Base-by-base conservation (phyloP, 2,329 filamentous ascomycete genomes). In the Basipetospora chlamydospora region DNA sequence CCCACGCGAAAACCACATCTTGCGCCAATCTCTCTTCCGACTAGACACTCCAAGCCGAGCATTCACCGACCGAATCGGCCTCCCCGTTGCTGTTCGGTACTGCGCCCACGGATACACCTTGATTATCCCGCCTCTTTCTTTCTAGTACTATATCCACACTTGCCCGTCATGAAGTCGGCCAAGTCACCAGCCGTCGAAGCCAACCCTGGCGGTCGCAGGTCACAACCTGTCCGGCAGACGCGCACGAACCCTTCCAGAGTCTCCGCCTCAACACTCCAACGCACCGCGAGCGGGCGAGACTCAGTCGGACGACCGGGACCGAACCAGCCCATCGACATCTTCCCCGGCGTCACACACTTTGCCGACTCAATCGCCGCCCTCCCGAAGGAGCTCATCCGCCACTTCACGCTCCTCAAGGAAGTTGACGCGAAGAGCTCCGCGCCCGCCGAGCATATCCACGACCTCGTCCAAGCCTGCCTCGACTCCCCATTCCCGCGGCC, bases 401-500 rank as follows among this genome's bases (percentile, higher is more conserved):
- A 98, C 57, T 94, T 94, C 49, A 95, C 88, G 23, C 71, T 96
- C 39, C 68, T 98, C 47, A 95, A 95, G 57, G 90, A 98, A 61
- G 90, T 96, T 33, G 90, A 98, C 62, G 88, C 88, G 43, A 98
- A 98, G 61, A 82, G 93, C 44, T 90, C 87, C 58, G 77, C 77
- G 18, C 81, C 90, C 6, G 85, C 94, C 55, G 80, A 90, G 48
- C 72, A 79, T 50, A 69, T 98, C 40, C 77, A 80, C 51, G 71
- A 80, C 51, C 68, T 92, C 42, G 73, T 93, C 47, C 67, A 77
- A 42, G 68, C 68, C 37, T 74, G 81, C 42, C 57, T 72, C 43
- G 65, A 64, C 44, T 58, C 65, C 22, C 64, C 62, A 41, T 53
- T 59, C 21, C 63, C 66, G 38, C 63, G 66, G 41, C 49, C 58